Evolutionary conservation across 495 filamentous ascomycete species (phyloP), one percentile per base, ranked within the genome.

Genomic region (Amniculicola lignicola): DNA sequence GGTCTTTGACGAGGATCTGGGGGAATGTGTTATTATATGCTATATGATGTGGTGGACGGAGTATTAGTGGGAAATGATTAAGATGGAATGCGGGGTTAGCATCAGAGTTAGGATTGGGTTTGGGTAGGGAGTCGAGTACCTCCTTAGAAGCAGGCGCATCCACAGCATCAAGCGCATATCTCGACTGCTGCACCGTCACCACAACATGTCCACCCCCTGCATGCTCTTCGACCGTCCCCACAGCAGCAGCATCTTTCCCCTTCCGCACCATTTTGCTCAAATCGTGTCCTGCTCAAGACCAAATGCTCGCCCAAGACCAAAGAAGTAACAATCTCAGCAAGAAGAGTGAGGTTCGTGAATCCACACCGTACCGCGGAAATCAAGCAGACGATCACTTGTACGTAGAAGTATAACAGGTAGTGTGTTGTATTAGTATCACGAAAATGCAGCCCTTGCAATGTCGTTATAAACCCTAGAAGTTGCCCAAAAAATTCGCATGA

Each of bases 1-100:
- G 67, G 47, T 68, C 61, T 61, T 69, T 68, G 25, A 71, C 50
- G 1, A 65, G 33, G 15, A 71, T 61, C 62, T 71, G n/a, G 37
- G 12, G 24, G 11, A n/a, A 47, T 16, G 44, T 11, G n/a, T n/a
- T n/a, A n/a, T n/a, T n/a, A n/a, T n/a, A n/a, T n/a, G n/a, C n/a
- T n/a, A n/a, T n/a, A n/a, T n/a, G n/a, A n/a, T n/a, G n/a, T n/a
- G n/a, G n/a, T n/a, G n/a, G n/a, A n/a, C n/a, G n/a, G n/a, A n/a
- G n/a, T n/a, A n/a, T n/a, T n/a, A n/a, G n/a, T n/a, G n/a, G n/a
- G n/a, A n/a, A n/a, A n/a, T n/a, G n/a, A n/a, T n/a, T n/a, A n/a
- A n/a, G n/a, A n/a, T n/a, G n/a, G n/a, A n/a, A n/a, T n/a, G n/a
- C n/a, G n/a, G n/a, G n/a, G n/a, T n/a, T n/a, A n/a, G n/a, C n/a